These are phyloP conservation scores for Dinochytrium kinnereticum DNA, from an alignment of 371 early-diverging fungal genomes.

Conservation along the genomic window DNA sequence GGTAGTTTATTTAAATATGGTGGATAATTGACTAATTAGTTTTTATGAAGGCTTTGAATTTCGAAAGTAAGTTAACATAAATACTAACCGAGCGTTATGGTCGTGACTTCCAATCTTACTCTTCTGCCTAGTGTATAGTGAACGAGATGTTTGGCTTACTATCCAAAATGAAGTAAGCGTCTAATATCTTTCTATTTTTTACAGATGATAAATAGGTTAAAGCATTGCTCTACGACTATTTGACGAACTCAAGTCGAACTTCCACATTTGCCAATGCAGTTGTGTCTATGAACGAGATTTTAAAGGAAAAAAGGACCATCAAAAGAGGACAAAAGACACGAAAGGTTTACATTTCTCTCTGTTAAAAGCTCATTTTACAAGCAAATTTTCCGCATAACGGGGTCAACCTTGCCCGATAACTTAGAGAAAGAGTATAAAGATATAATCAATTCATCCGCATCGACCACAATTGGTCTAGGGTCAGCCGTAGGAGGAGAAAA, in stretches of 20 bases:
- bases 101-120: neutral
- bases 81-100: too few relatives aligned
- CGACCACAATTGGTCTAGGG: too few relatives aligned
- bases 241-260: slow-evolving; percentile 63
- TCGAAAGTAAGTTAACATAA: slow-evolving; percentile 17
- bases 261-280: slow-evolving; percentile 43
- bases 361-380: slow-evolving; percentile 17
- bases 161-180: slow-evolving; percentile 68
- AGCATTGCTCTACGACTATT: slow-evolving; percentile 72
- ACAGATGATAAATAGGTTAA: too few relatives aligned
- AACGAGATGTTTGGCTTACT: slow-evolving; percentile 68
- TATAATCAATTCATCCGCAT: neutral
- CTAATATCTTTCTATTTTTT: neutral
- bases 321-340: slow-evolving; percentile 9
- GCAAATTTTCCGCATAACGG: slow-evolving; percentile 38
- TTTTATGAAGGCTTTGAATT: neutral
- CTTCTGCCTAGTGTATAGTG: slow-evolving; percentile 40
- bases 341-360: slow-evolving; percentile 20
- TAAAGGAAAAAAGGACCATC: slow-evolving; percentile 51
- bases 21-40: neutral
- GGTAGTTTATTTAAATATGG: neutral
- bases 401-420: slow-evolving; percentile 4
- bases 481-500: neutral
- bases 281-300: slow-evolving; percentile 56
- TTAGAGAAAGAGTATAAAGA: slow-evolving; percentile 4